Evolutionary conservation across 2,329 filamentous ascomycete genomes (phyloP).

Genomic region (Epichloe amarillans): DNA sequence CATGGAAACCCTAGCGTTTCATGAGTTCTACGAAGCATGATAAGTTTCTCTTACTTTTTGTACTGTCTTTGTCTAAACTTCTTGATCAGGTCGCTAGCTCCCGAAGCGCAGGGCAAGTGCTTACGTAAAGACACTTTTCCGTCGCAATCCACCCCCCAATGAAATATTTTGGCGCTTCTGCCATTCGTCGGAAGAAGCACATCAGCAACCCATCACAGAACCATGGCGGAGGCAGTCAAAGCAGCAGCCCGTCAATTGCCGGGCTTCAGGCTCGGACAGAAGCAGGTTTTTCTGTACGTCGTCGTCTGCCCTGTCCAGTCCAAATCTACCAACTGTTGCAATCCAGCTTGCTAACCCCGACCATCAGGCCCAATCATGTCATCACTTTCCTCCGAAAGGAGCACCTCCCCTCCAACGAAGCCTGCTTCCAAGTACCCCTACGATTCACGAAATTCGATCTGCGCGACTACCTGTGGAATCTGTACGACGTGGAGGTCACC

Average conservation of each 20-base stretch:
- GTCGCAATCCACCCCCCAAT: background rate
- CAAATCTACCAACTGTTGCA: background rate
- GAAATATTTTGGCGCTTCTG: constrained; percentile 5
- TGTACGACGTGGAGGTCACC: constrained; percentile 62
- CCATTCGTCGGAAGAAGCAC: constrained; percentile 10
- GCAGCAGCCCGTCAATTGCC: constrained; percentile 25
- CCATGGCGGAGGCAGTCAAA: constrained; percentile 28
- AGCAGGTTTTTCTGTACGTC: constrained; percentile 42
- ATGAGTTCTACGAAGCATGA: too few species aligned
- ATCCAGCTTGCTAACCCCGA: background rate
- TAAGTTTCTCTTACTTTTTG: too few species aligned
- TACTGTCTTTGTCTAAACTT: too few species aligned
- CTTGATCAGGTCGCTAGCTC: too few species aligned
- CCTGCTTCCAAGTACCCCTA: constrained; percentile 81
- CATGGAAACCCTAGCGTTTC: too few species aligned
- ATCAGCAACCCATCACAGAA: constrained; percentile 12
- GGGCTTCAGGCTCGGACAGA: constrained; percentile 35
- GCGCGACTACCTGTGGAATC: constrained; percentile 83
- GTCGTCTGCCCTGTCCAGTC: too few species aligned
- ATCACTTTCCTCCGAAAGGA: constrained; percentile 65
- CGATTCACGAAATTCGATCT: constrained; percentile 93
- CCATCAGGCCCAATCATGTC: constrained; percentile 61
- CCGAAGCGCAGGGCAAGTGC: background rate
- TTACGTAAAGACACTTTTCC: constrained; percentile 4
- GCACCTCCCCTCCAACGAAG: constrained; percentile 66